A percentile compares a stretch with the other conserved stretches of the same genome.
Conservation (phyloP, 2,329 filamentous ascomycete species). For the Nemania sp. region DNA sequence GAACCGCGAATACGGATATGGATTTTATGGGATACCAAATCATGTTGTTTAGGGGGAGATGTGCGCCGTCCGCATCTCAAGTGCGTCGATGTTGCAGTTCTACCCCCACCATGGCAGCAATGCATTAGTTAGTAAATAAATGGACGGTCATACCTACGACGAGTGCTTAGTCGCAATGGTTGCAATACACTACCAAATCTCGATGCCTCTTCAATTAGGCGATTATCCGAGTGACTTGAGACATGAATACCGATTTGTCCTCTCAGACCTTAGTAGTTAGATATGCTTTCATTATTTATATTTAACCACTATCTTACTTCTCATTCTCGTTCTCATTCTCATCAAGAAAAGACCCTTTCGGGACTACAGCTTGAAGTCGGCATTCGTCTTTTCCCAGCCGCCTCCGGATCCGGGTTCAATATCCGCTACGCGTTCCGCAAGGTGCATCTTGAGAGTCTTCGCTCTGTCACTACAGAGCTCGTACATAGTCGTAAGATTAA, state of each 20-base stretch:
- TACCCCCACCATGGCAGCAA: not conserved
- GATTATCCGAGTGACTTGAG: not conserved
- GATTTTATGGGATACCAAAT: constrained; percentile 13
- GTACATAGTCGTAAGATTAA: constrained; percentile 92
- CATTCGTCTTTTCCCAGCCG: constrained; percentile 78
- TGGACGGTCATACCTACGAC: not conserved
- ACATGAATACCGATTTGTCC: not conserved
- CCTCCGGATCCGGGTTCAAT: constrained; percentile 64
- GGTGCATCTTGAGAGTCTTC: constrained; percentile 73
- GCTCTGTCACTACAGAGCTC: constrained; percentile 88
- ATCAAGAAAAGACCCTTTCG: not conserved
- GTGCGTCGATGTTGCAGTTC: not conserved
- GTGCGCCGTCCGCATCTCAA: not conserved
- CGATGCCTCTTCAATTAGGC: not conserved
- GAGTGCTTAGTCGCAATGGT: not conserved
- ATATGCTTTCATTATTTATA: not conserved
- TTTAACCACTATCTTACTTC: not conserved
- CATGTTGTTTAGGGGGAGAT: not conserved
- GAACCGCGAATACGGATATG: not conserved
- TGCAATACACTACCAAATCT: not conserved
- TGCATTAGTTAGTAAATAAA: not conserved
- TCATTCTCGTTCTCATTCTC: not conserved
- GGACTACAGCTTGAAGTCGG: constrained; percentile 78
- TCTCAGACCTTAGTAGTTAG: not conserved
- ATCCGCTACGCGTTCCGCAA: constrained; percentile 77